A percentile compares a stretch with the other conserved stretches of the same genome.
phyloP scores from a whole-genome alignment of 2,329 filamentous ascomycete genomes.

The Thelonectria blattea region DNA sequence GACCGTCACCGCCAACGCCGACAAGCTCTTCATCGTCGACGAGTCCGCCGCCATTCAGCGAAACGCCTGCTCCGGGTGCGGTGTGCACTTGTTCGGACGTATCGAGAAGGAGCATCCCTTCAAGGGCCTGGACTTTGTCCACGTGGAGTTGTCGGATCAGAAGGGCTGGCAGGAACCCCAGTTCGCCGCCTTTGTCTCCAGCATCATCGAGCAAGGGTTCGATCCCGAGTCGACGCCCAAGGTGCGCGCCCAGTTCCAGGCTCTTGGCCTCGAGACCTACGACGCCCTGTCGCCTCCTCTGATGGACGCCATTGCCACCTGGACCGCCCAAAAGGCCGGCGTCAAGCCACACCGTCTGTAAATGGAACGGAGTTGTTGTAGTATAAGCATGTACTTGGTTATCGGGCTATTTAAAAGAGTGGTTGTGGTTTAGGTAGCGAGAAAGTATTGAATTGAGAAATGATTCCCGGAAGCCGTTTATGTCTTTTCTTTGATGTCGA shows the following conservation, averaged over 20 bases:
- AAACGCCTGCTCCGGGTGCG: conserved; percentile 65
- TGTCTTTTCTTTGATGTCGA: background rate
- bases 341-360: conserved; percentile 16
- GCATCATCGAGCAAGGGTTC: conserved; percentile 72
- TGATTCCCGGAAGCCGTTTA: background rate
- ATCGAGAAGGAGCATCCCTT: conserved; percentile 71
- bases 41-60: conserved; percentile 63
- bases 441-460: background rate
- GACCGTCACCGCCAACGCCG: conserved; percentile 60
- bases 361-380: conserved; percentile 11
- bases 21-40: conserved; percentile 65
- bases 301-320: conserved; percentile 68
- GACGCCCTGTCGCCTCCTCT: conserved; percentile 66
- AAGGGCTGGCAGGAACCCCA: conserved; percentile 75
- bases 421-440: background rate
- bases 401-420: background rate
- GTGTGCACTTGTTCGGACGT: conserved; percentile 67
- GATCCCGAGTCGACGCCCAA: conserved; percentile 59
- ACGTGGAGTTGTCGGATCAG: conserved; percentile 64
- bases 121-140: conserved; percentile 73
- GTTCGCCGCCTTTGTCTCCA: conserved; percentile 72
- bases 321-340: conserved; percentile 55
- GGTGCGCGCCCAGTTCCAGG: conserved; percentile 60
- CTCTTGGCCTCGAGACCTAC: conserved; percentile 64
- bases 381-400: background rate